Percentiles rank a stretch among this genome's conserved stretches.
Evolutionary conservation across 2,329 filamentous ascomycete genomes (phyloP).

Genomic region (Pseudogymnoascus destructans): DNA sequence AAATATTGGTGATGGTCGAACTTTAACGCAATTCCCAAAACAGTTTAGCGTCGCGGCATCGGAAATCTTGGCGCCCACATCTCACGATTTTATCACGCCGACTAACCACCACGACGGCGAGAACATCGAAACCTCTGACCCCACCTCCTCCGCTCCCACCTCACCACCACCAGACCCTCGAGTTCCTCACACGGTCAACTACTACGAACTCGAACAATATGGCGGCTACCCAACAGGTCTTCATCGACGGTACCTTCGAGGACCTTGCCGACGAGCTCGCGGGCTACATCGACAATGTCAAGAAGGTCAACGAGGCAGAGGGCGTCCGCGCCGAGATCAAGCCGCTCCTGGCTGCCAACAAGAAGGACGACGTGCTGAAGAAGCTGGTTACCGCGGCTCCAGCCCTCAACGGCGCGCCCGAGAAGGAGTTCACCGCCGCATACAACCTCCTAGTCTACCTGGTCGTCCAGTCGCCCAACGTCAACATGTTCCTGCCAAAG

Average conservation of each 20-base stretch:
- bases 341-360: slow-evolving; percentile 56
- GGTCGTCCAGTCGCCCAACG: slow-evolving; percentile 70
- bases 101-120: background rate
- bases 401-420: slow-evolving; percentile 69
- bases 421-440: slow-evolving; percentile 92
- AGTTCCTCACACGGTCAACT: background rate
- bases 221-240: slow-evolving; percentile 35
- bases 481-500: slow-evolving; percentile 71
- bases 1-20: background rate
- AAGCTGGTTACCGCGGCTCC: slow-evolving; percentile 73
- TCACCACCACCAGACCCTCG: background rate
- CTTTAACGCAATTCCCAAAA: background rate
- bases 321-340: slow-evolving; percentile 49
- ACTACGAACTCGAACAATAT: slow-evolving; percentile 4
- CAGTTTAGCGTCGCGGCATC: background rate
- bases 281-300: slow-evolving; percentile 77
- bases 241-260: slow-evolving; percentile 84
- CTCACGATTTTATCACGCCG: background rate
- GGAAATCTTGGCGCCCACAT: background rate
- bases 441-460: slow-evolving; percentile 97
- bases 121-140: background rate
- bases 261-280: slow-evolving; percentile 92
- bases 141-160: background rate
- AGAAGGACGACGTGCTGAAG: slow-evolving; percentile 75
- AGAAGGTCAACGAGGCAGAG: slow-evolving; percentile 46